These are phyloP conservation scores for Narthecium ossifragum DNA, from an alignment of 106 monocot genomes.

Conservation along the genomic window DNA sequence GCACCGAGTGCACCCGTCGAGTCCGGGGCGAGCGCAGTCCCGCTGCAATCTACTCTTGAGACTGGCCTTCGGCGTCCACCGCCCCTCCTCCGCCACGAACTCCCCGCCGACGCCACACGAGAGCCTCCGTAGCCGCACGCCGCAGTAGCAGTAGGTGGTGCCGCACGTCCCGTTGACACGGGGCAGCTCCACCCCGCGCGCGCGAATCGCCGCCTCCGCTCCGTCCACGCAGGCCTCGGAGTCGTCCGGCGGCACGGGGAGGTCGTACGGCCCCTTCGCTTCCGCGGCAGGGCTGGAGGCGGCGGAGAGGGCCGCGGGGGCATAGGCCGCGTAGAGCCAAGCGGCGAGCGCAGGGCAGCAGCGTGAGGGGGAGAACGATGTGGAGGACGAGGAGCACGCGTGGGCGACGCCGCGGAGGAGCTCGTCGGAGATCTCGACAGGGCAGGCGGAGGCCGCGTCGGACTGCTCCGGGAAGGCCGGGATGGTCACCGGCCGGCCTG, in stretches of 20 bases:
- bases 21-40: conserved; percentile 40
- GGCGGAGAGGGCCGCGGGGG: conserved; percentile 38
- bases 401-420: conserved; percentile 38
- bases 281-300: conserved; percentile 7
- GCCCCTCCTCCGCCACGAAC: conserved; percentile 13
- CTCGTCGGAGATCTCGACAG: conserved; percentile 36
- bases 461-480: conserved; percentile 92
- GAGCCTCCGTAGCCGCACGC: conserved; percentile 48
- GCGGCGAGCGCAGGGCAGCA: conserved; percentile 84
- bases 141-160: conserved; percentile 71
- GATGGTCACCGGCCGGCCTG: conserved; percentile 39
- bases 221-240: conserved; percentile 58
- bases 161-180: conserved; percentile 74
- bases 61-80: conserved; percentile 30
- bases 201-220: conserved; percentile 43
- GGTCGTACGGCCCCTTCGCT: conserved; percentile 16
- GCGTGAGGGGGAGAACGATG: conserved; percentile 20
- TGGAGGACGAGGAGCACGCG: conserved; percentile 31
- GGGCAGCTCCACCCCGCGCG: conserved; percentile 32
- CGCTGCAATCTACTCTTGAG: conserved; percentile 32
- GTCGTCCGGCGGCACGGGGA: conserved; percentile 72
- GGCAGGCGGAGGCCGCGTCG: conserved; percentile 34
- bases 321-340: conserved; percentile 65
- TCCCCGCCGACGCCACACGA: conserved; percentile 30
- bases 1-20: conserved; percentile 64